These are phyloP conservation scores for Nelumbo lutea DNA, from an alignment of 164 flowering plant genomes.

Conservation along the genomic window DNA sequence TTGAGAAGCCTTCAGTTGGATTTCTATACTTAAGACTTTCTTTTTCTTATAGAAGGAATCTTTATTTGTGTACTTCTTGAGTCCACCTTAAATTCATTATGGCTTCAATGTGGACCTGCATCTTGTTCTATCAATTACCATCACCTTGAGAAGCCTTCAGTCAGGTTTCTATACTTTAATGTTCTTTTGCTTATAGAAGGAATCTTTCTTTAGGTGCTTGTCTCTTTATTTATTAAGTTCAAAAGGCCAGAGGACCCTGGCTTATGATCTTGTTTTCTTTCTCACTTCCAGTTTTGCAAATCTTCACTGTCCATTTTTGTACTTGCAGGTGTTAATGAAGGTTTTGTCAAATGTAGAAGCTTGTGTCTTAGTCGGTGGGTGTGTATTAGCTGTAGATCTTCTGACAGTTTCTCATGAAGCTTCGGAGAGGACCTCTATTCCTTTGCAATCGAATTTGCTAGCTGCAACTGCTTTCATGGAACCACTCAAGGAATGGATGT, in stretches of 20 bases:
- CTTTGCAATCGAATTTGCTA: conserved; percentile 90
- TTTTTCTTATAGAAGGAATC: too few relatives aligned
- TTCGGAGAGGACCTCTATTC: conserved; percentile 93
- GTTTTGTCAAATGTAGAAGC: conserved; percentile 85
- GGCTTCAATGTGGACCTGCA: too few relatives aligned
- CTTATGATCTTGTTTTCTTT: neutral
- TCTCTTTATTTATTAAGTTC: neutral
- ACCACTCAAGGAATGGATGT: conserved; percentile 94
- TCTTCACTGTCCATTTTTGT: neutral
- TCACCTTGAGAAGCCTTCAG: neutral
- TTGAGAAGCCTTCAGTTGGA: neutral
- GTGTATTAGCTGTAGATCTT: conserved; percentile 95
- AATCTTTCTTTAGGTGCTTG: neutral
- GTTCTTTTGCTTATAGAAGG: neutral
- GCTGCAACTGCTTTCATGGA: conserved; percentile 99
- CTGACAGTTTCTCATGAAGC: conserved; percentile 91
- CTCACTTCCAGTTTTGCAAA: neutral
- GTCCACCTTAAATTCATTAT: too few relatives aligned
- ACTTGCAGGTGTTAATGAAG: conserved; percentile 81
- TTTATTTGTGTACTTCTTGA: too few relatives aligned
- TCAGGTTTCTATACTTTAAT: neutral
- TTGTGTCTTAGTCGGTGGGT: conserved; percentile 97
- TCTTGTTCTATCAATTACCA: too few relatives aligned
- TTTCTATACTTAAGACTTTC: neutral
- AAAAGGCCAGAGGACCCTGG: neutral